phyloP scores from a whole-genome alignment of 345 rosid species.

The Eucalyptus curtisii region DNA sequence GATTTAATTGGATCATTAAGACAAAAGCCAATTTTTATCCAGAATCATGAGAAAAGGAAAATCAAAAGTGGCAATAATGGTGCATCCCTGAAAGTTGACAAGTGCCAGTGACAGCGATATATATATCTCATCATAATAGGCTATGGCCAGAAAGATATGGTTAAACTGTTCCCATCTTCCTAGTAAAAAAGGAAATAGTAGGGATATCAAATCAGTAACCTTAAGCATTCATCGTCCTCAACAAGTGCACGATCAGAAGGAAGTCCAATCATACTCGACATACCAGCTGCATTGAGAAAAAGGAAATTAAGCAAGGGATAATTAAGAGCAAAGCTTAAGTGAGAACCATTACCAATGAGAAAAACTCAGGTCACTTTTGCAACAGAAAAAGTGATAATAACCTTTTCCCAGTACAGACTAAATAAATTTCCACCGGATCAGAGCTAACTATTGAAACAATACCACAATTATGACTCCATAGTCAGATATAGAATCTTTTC shows the following conservation, averaged over 20 bases:
- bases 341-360: not conserved
- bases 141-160: not conserved
- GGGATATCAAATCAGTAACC: constrained; percentile 17
- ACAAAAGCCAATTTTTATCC: not conserved
- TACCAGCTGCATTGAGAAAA: constrained; percentile 33
- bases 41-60: not conserved
- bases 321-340: not conserved
- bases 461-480: not conserved
- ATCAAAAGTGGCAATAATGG: not conserved
- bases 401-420: not conserved
- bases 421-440: not conserved
- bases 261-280: constrained; percentile 83
- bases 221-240: constrained; percentile 74
- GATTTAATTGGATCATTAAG: not conserved
- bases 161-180: not conserved
- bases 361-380: not conserved
- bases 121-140: not conserved
- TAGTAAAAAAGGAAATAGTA: not conserved
- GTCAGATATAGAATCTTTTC: not conserved
- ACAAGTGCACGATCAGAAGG: constrained; percentile 84
- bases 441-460: not conserved
- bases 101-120: not conserved
- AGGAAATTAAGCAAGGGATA: not conserved
- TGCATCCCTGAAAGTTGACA: not conserved
- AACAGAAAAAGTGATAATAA: not conserved